Base-by-base conservation (phyloP, 2,329 filamentous ascomycete species). In the Penicillium psychrosexuale region DNA sequence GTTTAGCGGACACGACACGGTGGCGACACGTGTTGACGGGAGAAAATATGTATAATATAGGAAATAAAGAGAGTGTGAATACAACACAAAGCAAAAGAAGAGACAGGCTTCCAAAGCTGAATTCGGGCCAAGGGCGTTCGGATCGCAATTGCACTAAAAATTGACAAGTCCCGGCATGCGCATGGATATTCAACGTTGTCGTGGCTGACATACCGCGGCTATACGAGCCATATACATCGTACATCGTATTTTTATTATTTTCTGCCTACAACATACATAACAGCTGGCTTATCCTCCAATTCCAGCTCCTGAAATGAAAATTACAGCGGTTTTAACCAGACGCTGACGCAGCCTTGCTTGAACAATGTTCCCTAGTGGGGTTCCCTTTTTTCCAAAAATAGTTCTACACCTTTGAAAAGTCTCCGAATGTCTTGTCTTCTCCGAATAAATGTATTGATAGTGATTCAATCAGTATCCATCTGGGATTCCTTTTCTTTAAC, bases 401-500 rank as follows among this genome's bases (percentile, higher is more conserved):
- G 57, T 42, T 47, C 47, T 43, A 59, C 36, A 19, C 48, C 50
- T 30, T 24, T 3, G 6, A 45, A 53, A 55, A 48, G 48, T 53
- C 27, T 40, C 15, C 4, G 7, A 30, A 24, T 24, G 19, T 34
- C 8, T 45, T 13, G 7, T 9, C 12, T 7, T 19, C 45, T 28
- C 31, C 42, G 34, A 24, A 46, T 27, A 36, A 42, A 39, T 45
- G 15, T 22, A 42, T 49, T 33, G 13, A 45, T 53, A 33, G 24
- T 47, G 13, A 40, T 56, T 69, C 59, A 75, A 62, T 77, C 74
- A 33, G 74, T 76, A 42, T 78, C 75, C 77, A 79, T 79, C 43
- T 63, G 64, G 55, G 73, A 63, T 56, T 70, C 66, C 44, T 69
- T 62, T 36, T 88, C 82, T 75, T 89, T 82, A 0, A 91, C 88